Evolutionary conservation across 495 filamentous ascomycete genomes (phyloP).

Genomic region (Evernia prunastri): DNA sequence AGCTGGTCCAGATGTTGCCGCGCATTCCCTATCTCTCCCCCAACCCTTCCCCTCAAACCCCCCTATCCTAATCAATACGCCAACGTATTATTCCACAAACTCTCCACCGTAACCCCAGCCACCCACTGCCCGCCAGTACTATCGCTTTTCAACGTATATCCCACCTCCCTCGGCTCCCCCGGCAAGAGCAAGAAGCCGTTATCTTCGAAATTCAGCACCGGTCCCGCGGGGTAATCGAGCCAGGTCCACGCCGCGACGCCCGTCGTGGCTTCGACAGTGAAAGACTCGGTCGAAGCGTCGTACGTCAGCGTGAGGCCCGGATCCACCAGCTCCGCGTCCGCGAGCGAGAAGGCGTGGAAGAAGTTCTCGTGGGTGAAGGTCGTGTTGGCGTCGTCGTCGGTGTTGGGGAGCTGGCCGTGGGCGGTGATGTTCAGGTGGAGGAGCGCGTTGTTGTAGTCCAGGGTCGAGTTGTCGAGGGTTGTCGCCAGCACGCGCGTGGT

Average conservation of each 20-base stretch:
- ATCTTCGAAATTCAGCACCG: constrained; percentile 53
- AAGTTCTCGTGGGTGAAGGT: constrained; percentile 52
- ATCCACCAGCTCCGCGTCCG: constrained; percentile 49
- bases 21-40: too few relatives aligned
- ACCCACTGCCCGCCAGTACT: constrained; percentile 44
- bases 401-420: constrained; percentile 49
- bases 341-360: constrained; percentile 48
- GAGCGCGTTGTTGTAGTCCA: constrained; percentile 42
- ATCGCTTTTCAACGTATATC: constrained; percentile 46
- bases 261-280: constrained; percentile 51
- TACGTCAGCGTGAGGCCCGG: constrained; percentile 47
- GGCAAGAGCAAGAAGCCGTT: constrained; percentile 55
- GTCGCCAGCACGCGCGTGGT: constrained; percentile 47
- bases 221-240: constrained; percentile 53
- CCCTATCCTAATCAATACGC: too few relatives aligned
- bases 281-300: constrained; percentile 34
- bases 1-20: too few relatives aligned
- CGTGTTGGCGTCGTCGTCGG: constrained; percentile 35
- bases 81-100: constrained; percentile 59
- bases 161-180: constrained; percentile 46
- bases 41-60: too few relatives aligned
- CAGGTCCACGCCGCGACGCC: constrained; percentile 62
- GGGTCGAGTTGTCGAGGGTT: constrained; percentile 34
- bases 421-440: constrained; percentile 51
- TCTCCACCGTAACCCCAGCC: constrained; percentile 49